Evolutionary conservation across 108 stramenopile species (phyloP).

Genomic region (Nitzschia sp.): DNA sequence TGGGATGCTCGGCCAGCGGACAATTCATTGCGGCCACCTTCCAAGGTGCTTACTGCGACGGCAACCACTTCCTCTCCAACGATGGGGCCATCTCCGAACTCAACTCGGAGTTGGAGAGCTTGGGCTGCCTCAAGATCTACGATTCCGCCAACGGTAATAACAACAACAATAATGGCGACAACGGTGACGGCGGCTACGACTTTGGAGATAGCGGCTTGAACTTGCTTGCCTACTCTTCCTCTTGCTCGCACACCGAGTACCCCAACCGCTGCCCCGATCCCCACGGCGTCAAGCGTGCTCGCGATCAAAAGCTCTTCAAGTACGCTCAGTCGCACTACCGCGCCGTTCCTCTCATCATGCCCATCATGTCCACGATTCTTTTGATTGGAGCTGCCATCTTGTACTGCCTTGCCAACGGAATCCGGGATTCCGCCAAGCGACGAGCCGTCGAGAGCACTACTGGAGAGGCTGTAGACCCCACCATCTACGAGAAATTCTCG

Average conservation of each 20-base stretch:
- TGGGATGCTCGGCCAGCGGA: slow-evolving; percentile 44
- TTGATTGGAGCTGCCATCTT: neutral
- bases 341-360: slow-evolving; percentile 13
- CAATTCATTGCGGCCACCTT: slow-evolving; percentile 39
- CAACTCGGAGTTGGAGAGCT: slow-evolving; percentile 17
- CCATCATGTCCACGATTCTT: slow-evolving; percentile 17
- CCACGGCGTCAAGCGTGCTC: slow-evolving; percentile 22
- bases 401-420: slow-evolving; percentile 17
- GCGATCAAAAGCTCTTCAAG: slow-evolving; percentile 3
- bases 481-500: slow-evolving; percentile 15
- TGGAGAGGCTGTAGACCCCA: neutral
- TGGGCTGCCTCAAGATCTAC: slow-evolving; percentile 21
- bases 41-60: slow-evolving; percentile 38
- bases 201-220: neutral
- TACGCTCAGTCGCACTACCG: slow-evolving; percentile 12
- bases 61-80: slow-evolving; percentile 27
- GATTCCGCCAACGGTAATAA: neutral
- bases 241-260: slow-evolving; percentile 26
- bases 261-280: slow-evolving; percentile 27
- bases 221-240: slow-evolving; percentile 13
- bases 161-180: neutral
- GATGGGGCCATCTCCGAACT: slow-evolving; percentile 19
- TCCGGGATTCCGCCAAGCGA: slow-evolving; percentile 14
- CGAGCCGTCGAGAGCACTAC: neutral
- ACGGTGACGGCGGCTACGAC: neutral